Base-by-base conservation (phyloP, 2,329 filamentous ascomycete species). In the Stagonosporopsis cucurbitacearum region DNA sequence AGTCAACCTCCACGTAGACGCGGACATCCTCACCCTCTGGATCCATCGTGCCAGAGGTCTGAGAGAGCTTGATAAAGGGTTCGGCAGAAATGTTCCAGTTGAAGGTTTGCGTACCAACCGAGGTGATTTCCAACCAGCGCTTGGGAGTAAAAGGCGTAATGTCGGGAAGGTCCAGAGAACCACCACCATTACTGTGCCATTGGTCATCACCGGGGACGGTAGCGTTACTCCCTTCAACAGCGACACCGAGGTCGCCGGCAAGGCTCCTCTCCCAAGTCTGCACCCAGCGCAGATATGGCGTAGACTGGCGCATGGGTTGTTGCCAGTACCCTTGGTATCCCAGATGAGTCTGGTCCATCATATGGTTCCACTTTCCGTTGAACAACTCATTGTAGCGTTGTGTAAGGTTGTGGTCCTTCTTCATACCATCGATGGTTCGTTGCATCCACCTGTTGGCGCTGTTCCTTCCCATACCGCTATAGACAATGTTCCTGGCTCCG, bases 261-360 rank as follows among this genome's bases (percentile, higher is more conserved):
- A 89, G 76, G 5, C 83, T 82, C 12, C 80, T 80, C 48, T 88
- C 84, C 1, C 79, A 74, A 2, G 79, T 79, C 68, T 88, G 84
- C 1, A 88, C 84, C 60, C 84, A 87, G 5, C 81, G 75, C 59
- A 89, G 79, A 7, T 84, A 81, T 0, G 88, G 87, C 1, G 88
- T 80, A 0, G 82, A 82, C 67, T 91, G 88, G 30, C 87, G 80
- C 88, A 90, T 90, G 1, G 88, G 87, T 69, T 90, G 88, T 73
- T 91, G 88, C 87, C 75, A 77, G 58, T 74, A 75, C 12, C 72
- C 71, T 58, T 75, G 70, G 50, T 77, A 75, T 13, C 73, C 73
- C n/a, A 77, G 53, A 65, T 77, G 75, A 6, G 74, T 76, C 50
- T 77, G 75, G 28, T 77, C 72, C 70, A 75, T 69, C 69, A 77